Evolutionary conservation across 192 early-diverging fungal species (phyloP), one percentile per base, ranked within the genome.

Genomic region (Lobosporangium transversale): DNA sequence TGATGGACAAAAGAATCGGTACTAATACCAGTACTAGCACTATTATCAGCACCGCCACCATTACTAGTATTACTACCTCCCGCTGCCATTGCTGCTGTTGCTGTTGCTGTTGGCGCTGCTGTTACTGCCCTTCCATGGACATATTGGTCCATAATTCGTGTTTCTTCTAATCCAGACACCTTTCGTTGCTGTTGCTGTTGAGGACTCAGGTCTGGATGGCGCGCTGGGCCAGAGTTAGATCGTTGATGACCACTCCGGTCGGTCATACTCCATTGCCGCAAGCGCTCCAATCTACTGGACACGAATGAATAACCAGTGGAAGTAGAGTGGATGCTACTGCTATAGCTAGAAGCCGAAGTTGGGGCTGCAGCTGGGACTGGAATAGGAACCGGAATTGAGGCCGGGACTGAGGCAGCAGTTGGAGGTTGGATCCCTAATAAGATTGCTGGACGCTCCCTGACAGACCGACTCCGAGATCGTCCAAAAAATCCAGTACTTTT

Each of bases 391-490:
- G 30, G 18, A 12, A 35, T 2, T 18, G 23, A 4, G 9, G 54
- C 11, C 3, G 36, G 4, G 31, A 33, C 6, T 37, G 36, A 11
- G 2, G 52, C 2, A 20, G 18, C 18, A 5, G 55, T 8, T 32
- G 58, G 58, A 4, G 44, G 40, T 23, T 50, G 58, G 12, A 29
- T 3, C 11, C 53, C 40, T 43, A 68, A 15, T 23, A 24, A n/a
- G 12, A 33, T 30, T 4, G 42, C 27, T 5, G 52, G 51, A 1
- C 59, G 37, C 27, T 62, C 68, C 44, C 48, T 61, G 31, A 70
- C 68, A 49, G 68, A 70, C 11, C 68, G 58, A 56, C 68, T 70
- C 4, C 68, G 37, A n/a, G 68, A 53, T 29, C 68, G 24, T 20
- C 50, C 49, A 56, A 70, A 70, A 31, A 61, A 42, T 21, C 68